Evolutionary conservation across 345 rosid species (phyloP), one percentile per base, ranked within the genome.

Genomic region (Gossypioides kirkii): DNA sequence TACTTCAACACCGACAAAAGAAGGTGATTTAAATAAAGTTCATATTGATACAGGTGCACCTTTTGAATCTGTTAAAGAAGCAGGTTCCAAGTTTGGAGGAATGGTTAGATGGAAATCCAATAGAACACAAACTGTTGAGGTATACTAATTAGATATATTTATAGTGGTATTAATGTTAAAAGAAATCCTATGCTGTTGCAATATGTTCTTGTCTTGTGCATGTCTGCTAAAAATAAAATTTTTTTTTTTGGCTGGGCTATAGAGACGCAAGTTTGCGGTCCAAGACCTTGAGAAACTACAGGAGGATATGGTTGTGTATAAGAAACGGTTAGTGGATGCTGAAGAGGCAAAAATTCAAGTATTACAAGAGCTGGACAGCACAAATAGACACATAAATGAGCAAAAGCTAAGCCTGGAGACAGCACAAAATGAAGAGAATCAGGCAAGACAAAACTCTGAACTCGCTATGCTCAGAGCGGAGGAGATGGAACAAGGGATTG

Each of bases 51-150:
- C 98, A 61, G 82, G 87, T 17, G 88, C 97, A 53, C 97, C 97
- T 72, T 78, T 94, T 71, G 98, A 90, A 80, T 90, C 98, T 26
- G 98, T 94, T 71, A 92, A 94, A 86, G 91, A 89, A 79, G 98
- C 87, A 62, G 98, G 89, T 78, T 88, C 97, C 60, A 92, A 87
- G 85, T 92, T 94, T 79, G 98, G 98, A 18, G 98, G 98, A 73
- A 92, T 94, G 74, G 89, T 90, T 59, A 97, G 90, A 70, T 94
- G 98, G 98, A 94, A 92, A 85, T 97, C 94, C 53, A 95, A 92
- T 72, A 87, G 79, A 82, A 69, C 88, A 81, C 86, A 89, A 84
- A 86, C 88, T 17, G 85, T 89, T 74, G 96, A 92, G 97, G 98
- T 94, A 86, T 54, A 12, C n/a, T 32, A 2, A 12, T n/a, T 32